Conservation (phyloP, 768 basidiomycete species). For the Amyloporia xantha region DNA sequence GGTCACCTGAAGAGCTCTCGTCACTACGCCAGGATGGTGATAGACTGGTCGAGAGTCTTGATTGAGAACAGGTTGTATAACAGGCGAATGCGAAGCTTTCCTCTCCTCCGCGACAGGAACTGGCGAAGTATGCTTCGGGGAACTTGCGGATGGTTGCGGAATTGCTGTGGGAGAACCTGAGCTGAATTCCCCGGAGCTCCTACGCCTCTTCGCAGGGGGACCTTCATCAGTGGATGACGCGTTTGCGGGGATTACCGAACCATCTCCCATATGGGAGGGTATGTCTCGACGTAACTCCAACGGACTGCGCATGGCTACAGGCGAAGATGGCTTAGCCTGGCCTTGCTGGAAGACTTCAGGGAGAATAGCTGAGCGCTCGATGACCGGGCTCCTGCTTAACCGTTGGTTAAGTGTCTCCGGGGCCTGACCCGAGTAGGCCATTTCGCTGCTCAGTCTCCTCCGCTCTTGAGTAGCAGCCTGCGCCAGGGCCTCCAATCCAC, state of each 20-base stretch:
- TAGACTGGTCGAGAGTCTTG: not conserved
- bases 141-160: too few species aligned
- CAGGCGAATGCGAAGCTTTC: too few species aligned
- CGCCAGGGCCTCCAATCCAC: conserved; percentile 59
- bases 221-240: conserved; percentile 12
- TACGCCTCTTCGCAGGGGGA: conserved; percentile 16
- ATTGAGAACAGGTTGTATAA: too few species aligned
- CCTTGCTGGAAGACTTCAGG: not conserved
- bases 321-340: not conserved
- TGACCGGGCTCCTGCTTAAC: conserved; percentile 7
- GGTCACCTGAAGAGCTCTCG: not conserved
- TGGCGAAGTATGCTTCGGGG: too few species aligned
- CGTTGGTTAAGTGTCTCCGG: not conserved
- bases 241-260: too few species aligned
- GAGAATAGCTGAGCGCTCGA: not conserved
- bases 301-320: not conserved
- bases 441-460: conserved; percentile 37
- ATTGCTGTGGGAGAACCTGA: not conserved
- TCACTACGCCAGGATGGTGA: not conserved
- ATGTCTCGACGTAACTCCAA: not conserved
- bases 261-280: too few species aligned
- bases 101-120: too few species aligned
- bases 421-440: not conserved
- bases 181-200: conserved; percentile 7
- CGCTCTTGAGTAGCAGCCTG: conserved; percentile 67